These are phyloP conservation scores for Phaeotremella skinneri DNA, from an alignment of 768 basidiomycete species.

Conservation along the genomic window DNA sequence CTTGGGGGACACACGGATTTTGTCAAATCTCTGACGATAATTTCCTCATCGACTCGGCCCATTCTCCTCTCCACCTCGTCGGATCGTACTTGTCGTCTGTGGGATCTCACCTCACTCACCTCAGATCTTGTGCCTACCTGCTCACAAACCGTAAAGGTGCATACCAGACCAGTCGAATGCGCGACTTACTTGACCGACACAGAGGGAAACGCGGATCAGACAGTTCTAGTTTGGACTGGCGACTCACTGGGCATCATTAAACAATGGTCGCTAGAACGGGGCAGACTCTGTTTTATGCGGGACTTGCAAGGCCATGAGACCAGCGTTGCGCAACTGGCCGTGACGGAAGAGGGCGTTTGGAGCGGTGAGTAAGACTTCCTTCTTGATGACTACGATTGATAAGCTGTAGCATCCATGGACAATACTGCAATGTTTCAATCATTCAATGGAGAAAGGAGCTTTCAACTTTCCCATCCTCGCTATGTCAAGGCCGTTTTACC, in stretches of 20 bases:
- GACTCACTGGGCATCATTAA: conserved; percentile 92
- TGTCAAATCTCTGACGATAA: conserved; percentile 74
- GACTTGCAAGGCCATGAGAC: conserved; percentile 76
- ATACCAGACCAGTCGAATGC: conserved; percentile 83
- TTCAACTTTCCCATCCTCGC: conserved; percentile 57
- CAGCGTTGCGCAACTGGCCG: conserved; percentile 69
- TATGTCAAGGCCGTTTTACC: conserved; percentile 69
- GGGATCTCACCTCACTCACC: conserved; percentile 59
- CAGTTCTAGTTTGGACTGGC: conserved; percentile 65
- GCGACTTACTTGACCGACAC: conserved; percentile 58
- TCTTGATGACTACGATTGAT: conserved; percentile 1
- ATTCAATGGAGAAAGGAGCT: conserved; percentile 23
- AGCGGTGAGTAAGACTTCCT: conserved; percentile 61
- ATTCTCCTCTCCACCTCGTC: conserved; percentile 83
- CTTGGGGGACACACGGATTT: conserved; percentile 84
- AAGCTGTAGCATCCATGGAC: conserved; percentile 73
- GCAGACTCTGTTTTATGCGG: conserved; percentile 12
- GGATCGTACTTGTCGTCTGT: conserved; percentile 82
- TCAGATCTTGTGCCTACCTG: conserved; percentile 44
- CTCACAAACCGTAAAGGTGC: conserved; percentile 71
- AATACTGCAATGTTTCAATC: conserved; percentile 69
- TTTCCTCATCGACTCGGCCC: conserved; percentile 58
- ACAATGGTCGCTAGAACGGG: conserved; percentile 67
- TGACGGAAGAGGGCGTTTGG: conserved; percentile 76
- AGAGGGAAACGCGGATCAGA: conserved; percentile 42